Evolutionary conservation across 352 stramenopile species (phyloP).

Genomic region (Phytophthora citricola): DNA sequence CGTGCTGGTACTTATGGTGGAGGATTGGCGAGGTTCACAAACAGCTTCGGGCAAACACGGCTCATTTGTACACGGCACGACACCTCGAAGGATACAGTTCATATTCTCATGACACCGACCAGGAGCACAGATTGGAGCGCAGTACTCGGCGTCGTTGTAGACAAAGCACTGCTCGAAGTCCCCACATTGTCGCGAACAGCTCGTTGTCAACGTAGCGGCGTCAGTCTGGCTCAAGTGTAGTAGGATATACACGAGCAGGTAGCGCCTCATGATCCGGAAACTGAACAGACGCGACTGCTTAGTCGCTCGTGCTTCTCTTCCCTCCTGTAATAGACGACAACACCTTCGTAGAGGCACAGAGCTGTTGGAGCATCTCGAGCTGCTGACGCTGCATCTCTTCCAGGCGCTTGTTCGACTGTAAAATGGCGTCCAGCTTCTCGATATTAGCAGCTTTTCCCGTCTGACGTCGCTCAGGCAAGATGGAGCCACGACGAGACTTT

Average conservation of each 20-base stretch:
- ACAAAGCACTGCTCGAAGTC: slow-evolving; percentile 54
- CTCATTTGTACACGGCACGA: slow-evolving; percentile 35
- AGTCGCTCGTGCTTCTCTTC: neutral
- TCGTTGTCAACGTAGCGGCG: slow-evolving; percentile 13
- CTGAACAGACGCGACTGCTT: slow-evolving; percentile 6
- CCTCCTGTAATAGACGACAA: neutral
- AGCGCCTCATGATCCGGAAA: slow-evolving; percentile 3
- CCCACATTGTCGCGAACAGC: slow-evolving; percentile 29
- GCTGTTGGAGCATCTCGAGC: slow-evolving; percentile 27
- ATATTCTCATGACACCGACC: slow-evolving; percentile 49
- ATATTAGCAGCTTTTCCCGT: slow-evolving; percentile 8
- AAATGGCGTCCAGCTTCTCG: slow-evolving; percentile 16
- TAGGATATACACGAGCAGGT: slow-evolving; percentile 15
- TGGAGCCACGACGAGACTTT: neutral
- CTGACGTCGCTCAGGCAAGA: slow-evolving; percentile 14
- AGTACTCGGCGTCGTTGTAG: slow-evolving; percentile 52
- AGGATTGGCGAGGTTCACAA: slow-evolving; percentile 39
- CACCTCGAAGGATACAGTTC: slow-evolving; percentile 49
- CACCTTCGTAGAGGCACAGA: slow-evolving; percentile 17
- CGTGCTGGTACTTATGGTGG: slow-evolving; percentile 10
- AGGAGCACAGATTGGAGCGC: slow-evolving; percentile 45
- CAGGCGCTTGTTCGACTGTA: slow-evolving; percentile 23
- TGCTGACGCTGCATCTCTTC: slow-evolving; percentile 33
- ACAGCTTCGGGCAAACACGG: slow-evolving; percentile 56
- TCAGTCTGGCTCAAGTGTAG: slow-evolving; percentile 1